These are phyloP conservation scores for Neurospora sp. DNA, from an alignment of 495 filamentous ascomycete genomes.

Conservation along the genomic window DNA sequence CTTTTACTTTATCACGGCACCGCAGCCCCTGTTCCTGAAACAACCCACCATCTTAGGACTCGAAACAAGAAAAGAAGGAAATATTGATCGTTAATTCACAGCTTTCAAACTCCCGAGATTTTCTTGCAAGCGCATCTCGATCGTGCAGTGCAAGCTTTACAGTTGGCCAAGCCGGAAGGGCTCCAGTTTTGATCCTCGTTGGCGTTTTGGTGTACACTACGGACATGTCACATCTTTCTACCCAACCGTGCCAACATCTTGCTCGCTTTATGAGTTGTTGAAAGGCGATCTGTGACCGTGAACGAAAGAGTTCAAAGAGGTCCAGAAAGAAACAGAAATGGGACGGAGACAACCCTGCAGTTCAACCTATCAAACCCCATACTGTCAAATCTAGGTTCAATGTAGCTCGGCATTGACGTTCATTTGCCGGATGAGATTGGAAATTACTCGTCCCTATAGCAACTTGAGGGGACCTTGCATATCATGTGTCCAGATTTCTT, in stretches of 20 bases:
- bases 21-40: neutral
- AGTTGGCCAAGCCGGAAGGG: neutral
- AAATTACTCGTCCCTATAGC: neutral
- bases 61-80: neutral
- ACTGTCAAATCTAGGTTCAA: neutral
- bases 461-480: neutral
- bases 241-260: neutral
- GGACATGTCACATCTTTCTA: neutral
- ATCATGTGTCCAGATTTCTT: neutral
- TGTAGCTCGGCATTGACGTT: neutral
- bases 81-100: no score
- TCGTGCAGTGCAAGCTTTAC: neutral
- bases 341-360: neutral
- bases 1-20: neutral
- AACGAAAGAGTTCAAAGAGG: neutral
- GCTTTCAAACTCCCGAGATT: neutral
- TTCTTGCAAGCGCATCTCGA: neutral
- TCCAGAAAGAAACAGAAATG: neutral
- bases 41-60: neutral
- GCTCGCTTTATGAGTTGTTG: neutral
- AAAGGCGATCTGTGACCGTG: neutral
- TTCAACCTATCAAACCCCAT: neutral
- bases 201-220: neutral
- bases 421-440: neutral
- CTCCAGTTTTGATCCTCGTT: neutral